Conservation (phyloP, 208 protist genomes). For the Crithidia mellificae region DNA sequence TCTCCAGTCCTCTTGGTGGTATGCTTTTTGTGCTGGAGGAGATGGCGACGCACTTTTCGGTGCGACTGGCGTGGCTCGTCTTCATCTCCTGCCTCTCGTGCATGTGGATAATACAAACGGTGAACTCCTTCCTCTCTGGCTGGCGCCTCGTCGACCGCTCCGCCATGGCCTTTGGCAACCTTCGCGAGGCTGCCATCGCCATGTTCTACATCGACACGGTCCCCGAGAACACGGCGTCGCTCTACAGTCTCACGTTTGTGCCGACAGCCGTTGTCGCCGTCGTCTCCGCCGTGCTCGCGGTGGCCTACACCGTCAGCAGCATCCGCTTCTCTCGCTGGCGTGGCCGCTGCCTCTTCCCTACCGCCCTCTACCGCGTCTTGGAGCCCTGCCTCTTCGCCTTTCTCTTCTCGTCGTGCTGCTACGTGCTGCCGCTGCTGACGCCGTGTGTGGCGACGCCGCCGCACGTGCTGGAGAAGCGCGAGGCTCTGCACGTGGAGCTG, state of each 20-base stretch:
- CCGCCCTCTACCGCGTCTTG: conserved; percentile 47
- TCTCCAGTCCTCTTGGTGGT: conserved; percentile 90
- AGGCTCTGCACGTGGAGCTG: conserved; percentile 52
- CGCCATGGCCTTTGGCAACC: conserved; percentile 26
- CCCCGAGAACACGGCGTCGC: conserved; percentile 39
- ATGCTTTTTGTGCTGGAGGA: conserved; percentile 93
- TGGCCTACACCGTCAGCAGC: conserved; percentile 74
- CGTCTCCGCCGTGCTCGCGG: conserved; percentile 55
- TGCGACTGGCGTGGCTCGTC: conserved; percentile 77
- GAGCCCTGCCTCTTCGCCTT: conserved; percentile 55
- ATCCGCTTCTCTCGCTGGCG: conserved; percentile 64
- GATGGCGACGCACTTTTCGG: conserved; percentile 78
- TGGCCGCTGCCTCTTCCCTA: conserved; percentile 45
- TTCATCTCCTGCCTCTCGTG: conserved; percentile 84
- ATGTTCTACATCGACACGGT: conserved; percentile 69
- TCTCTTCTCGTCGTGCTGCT: conserved; percentile 50
- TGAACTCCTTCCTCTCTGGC: conserved; percentile 59
- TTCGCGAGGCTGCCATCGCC: conserved; percentile 45
- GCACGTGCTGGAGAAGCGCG: conserved; percentile 37
- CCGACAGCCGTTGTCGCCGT: conserved; percentile 67
- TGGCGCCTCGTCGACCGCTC: conserved; percentile 37
- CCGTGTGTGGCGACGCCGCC: conserved; percentile 48
- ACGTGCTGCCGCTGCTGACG: conserved; percentile 55
- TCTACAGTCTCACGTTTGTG: conserved; percentile 68
- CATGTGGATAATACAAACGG: conserved; percentile 74